Conservation (phyloP, 192 early-diverging fungal species). For the Ambispora gerdemannii region DNA sequence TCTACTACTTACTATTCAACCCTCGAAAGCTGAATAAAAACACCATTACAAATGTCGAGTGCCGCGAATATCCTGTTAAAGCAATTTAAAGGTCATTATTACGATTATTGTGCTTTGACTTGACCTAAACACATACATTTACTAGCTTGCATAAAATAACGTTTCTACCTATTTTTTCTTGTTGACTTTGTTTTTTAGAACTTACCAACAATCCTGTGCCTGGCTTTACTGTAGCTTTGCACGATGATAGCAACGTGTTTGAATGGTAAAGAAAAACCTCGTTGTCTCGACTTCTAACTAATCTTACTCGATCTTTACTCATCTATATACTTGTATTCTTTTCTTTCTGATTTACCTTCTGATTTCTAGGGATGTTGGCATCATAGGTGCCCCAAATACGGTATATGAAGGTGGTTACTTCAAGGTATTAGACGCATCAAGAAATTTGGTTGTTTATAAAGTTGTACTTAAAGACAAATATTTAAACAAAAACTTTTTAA, state of each 20-base stretch:
- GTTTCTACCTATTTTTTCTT: neutral
- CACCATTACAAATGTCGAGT: slow-evolving; percentile 32
- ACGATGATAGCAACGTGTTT: slow-evolving; percentile 42
- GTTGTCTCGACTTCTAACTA: neutral
- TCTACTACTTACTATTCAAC: neutral
- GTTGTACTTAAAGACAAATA: neutral
- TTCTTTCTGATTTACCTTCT: too few relatives aligned
- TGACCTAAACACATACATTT: too few relatives aligned
- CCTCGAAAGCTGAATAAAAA: neutral
- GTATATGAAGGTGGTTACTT: slow-evolving; percentile 53
- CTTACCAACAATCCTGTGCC: slow-evolving; percentile 47
- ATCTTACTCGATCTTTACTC: neutral
- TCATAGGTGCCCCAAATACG: slow-evolving; percentile 47
- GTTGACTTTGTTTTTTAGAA: slow-evolving; percentile 30
- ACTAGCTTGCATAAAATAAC: neutral
- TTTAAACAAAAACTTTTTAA: neutral
- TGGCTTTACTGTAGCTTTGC: slow-evolving; percentile 50
- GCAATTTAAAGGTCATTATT: slow-evolving; percentile 46
- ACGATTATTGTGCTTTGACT: neutral
- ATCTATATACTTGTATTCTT: too few relatives aligned
- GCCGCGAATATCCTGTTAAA: slow-evolving; percentile 47
- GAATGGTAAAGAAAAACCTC: slow-evolving; percentile 33
- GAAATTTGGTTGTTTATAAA: neutral
- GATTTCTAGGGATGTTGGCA: slow-evolving; percentile 42
- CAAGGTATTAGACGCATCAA: slow-evolving; percentile 34